These are phyloP conservation scores for Posidonia oceanica DNA, from an alignment of 116 monocot genomes.

Conservation along the genomic window DNA sequence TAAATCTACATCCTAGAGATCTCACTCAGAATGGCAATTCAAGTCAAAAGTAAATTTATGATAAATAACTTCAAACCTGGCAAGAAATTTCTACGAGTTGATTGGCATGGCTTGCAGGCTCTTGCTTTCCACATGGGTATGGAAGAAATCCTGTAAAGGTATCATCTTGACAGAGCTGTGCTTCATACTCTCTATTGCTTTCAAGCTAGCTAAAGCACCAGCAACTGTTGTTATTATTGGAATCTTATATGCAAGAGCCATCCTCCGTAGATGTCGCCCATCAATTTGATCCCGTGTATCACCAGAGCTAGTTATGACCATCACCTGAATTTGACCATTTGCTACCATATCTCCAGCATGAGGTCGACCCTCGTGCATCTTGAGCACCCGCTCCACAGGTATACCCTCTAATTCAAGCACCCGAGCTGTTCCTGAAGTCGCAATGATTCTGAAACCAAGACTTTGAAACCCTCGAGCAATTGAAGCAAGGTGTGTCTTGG, in stretches of 20 bases:
- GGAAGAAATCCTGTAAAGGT: slow-evolving; percentile 88
- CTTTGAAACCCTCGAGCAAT: slow-evolving; percentile 60
- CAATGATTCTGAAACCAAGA: slow-evolving; percentile 66
- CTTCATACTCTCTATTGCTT: slow-evolving; percentile 80
- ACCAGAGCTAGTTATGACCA: slow-evolving; percentile 93
- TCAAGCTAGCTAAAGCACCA: slow-evolving; percentile 72
- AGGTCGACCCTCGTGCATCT: slow-evolving; percentile 94
- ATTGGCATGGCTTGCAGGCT: slow-evolving; percentile 45
- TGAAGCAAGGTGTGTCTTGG: slow-evolving; percentile 63
- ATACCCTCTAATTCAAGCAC: slow-evolving; percentile 69
- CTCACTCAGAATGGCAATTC: too few relatives aligned
- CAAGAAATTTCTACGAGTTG: slow-evolving; percentile 6
- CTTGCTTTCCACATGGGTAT: slow-evolving; percentile 9
- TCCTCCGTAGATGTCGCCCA: slow-evolving; percentile 59
- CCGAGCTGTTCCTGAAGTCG: slow-evolving; percentile 83
- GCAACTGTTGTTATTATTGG: slow-evolving; percentile 91
- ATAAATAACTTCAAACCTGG: not conserved
- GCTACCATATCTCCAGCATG: slow-evolving; percentile 91
- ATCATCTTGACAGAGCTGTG: slow-evolving; percentile 54
- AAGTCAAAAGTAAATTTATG: too few relatives aligned
- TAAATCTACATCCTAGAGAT: too few relatives aligned
- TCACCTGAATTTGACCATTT: slow-evolving; percentile 83
- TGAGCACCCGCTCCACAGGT: slow-evolving; percentile 71
- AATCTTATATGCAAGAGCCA: slow-evolving; percentile 79
- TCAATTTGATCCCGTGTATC: slow-evolving; percentile 81